Conservation (phyloP, 441 rosid genomes). For the Adansonia grandidieri region DNA sequence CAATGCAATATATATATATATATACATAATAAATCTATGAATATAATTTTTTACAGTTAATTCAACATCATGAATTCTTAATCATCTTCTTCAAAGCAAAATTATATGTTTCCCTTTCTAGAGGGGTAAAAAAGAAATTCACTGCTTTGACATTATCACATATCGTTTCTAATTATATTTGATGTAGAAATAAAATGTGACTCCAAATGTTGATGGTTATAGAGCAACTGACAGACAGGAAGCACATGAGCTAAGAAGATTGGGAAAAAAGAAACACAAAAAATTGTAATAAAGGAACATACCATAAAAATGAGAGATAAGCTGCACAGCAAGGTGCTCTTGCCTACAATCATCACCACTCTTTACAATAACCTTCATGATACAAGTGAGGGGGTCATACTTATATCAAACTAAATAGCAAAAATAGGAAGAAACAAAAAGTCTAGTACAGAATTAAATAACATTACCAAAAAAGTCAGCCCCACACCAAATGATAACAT, state of each 20-base stretch:
- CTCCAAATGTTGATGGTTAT: background rate
- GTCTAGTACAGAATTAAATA: background rate
- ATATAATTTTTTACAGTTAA: background rate
- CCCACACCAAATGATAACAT: background rate
- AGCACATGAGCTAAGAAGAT: background rate
- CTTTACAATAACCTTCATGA: slow-evolving; percentile 79
- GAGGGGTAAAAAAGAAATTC: background rate
- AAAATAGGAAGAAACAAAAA: slow-evolving; percentile 6
- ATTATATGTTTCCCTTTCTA: background rate
- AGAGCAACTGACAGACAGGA: background rate
- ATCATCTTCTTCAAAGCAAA: slow-evolving; percentile 2
- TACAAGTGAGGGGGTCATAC: slow-evolving; percentile 21
- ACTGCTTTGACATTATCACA: slow-evolving; percentile 2
- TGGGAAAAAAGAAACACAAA: slow-evolving; percentile 13
- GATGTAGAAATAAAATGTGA: slow-evolving; percentile 1
- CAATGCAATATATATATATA: background rate
- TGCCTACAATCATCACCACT: slow-evolving; percentile 99
- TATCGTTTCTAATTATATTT: background rate
- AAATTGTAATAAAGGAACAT: slow-evolving; percentile 32
- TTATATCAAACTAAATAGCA: slow-evolving; percentile 6
- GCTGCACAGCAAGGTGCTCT: slow-evolving; percentile 99
- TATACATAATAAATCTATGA: background rate
- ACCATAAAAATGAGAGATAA: slow-evolving; percentile 96
- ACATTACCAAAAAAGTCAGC: slow-evolving; percentile 13
- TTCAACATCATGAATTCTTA: slow-evolving; percentile 10